Base-by-base conservation (phyloP, 164 flowering plant species). In the Malania oleifera region DNA sequence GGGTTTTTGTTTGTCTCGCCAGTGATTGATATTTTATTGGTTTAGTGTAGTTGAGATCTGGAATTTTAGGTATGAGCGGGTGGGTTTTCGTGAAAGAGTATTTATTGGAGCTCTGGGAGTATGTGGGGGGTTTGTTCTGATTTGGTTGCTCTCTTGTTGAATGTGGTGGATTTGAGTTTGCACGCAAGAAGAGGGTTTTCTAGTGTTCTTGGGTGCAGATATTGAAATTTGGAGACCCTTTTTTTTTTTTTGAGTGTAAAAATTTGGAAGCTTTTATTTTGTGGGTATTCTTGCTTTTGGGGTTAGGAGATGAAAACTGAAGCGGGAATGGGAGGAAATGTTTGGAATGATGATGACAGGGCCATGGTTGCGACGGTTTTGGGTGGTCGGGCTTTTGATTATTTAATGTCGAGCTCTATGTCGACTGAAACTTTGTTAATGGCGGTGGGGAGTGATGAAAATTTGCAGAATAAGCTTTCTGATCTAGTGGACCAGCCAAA, bases 401-500 rank as follows among this genome's bases (percentile, higher is more conserved):
- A 81, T 71, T 78, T 89, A 79, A 56, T 77, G 1, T 67, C 82
- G 2, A 81, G 76, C 62, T 75, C 84, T 3, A 69, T 74, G 3
- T 66, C 83, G 5, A 73, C 76, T 20, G 91, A 84, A 28, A 79
- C 78, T 41, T 69, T 76, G 43, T 65, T 83, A 20, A 66, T 74
- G 76, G 67, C 82, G 12, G 38, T 73, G 25, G 81, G 77, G 23
- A 75, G 65, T 55, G 91, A 83, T 62, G 84, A 76, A 66, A 80
- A 77, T 69, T 56, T 92, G 63, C 93, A 92, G 37, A 76, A 73
- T 55, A 92, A 76, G 93, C 86, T 92, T 8, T 81, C 90, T 15
- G 93, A 89, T 76, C 89, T 92, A 2, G 98, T 92, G 17, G 98
- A 92, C 39, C 65, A 67, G 15, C 83, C 90, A 0, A 75, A 81